Percentiles rank a stretch among this genome's conserved stretches.
phyloP scores from a whole-genome alignment of 371 early-diverging fungal species.

The Apophysomyces elegans region DNA sequence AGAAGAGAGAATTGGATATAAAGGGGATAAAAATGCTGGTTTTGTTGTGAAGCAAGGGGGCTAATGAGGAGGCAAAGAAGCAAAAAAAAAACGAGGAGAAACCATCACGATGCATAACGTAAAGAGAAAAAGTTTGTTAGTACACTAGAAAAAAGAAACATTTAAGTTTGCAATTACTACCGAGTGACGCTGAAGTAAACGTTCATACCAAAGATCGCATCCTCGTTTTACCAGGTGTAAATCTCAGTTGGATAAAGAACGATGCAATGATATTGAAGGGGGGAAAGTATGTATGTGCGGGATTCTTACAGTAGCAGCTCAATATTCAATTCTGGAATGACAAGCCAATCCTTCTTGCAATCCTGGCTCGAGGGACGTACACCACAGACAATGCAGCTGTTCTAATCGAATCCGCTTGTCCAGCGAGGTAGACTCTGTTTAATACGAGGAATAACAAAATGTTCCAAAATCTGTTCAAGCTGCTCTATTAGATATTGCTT shows the following conservation, averaged over 20 bases:
- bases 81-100: conserved; percentile 4
- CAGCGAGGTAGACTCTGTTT: neutral
- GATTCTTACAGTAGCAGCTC: neutral
- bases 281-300: neutral
- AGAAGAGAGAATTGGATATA: neutral
- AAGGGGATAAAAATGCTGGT: conserved; percentile 8
- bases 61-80: neutral
- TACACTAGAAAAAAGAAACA: neutral
- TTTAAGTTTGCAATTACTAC: neutral
- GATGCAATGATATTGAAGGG: neutral
- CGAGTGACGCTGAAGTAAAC: neutral
- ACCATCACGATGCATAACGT: neutral
- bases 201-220: too few relatives aligned
- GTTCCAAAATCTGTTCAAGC: too few relatives aligned
- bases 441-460: too few relatives aligned
- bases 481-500: too few relatives aligned
- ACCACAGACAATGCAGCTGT: neutral
- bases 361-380: too few relatives aligned
- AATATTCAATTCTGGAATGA: neutral
- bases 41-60: conserved; percentile 5
- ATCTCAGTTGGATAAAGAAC: neutral
- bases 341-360: too few relatives aligned
- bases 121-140: neutral
- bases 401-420: neutral
- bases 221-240: too few relatives aligned